Conservation (phyloP, 805 yeast genomes). For the Saccharomycopsis capsularis region DNA sequence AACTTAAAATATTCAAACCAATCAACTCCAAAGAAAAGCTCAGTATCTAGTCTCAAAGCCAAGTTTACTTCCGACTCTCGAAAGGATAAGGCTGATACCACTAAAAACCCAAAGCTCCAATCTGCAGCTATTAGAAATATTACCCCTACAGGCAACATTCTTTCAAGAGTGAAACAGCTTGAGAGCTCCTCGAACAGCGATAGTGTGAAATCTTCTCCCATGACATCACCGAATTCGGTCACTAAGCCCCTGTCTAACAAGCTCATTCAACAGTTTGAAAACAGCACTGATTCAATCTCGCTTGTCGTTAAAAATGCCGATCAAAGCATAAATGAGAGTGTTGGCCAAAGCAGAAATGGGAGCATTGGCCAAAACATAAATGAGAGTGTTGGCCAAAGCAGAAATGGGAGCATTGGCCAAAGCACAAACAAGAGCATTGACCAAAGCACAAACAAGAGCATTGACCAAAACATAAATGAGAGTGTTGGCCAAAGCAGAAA, state of each 20-base stretch:
- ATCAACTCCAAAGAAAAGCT: slow-evolving; percentile 17
- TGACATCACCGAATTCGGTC: slow-evolving; percentile 1
- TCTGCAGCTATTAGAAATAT: slow-evolving; percentile 1
- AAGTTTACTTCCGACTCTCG: slow-evolving; percentile 2
- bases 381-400: no score
- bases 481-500: no score
- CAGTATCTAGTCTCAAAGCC: slow-evolving; percentile 7
- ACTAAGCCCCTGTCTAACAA: slow-evolving; percentile 10
- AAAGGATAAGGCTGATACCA: neutral
- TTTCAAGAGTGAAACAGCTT: slow-evolving; percentile 29
- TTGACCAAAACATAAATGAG: no score
- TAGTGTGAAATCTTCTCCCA: slow-evolving; percentile 7
- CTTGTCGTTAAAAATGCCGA: neutral
- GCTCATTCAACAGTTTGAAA: slow-evolving; percentile 6
- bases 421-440: no score
- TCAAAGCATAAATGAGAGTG: no score
- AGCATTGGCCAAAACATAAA: no score
- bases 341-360: no score
- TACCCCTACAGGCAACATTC: slow-evolving; percentile 23
- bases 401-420: no score
- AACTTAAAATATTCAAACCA: neutral
- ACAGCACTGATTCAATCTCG: neutral
- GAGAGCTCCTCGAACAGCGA: slow-evolving; percentile 24
- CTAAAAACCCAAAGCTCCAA: neutral
- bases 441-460: no score